A percentile compares a stretch with the other conserved stretches of the same genome.
Conservation (phyloP, 1,139 yeast species). For the Insectozyma bohioensis region DNA sequence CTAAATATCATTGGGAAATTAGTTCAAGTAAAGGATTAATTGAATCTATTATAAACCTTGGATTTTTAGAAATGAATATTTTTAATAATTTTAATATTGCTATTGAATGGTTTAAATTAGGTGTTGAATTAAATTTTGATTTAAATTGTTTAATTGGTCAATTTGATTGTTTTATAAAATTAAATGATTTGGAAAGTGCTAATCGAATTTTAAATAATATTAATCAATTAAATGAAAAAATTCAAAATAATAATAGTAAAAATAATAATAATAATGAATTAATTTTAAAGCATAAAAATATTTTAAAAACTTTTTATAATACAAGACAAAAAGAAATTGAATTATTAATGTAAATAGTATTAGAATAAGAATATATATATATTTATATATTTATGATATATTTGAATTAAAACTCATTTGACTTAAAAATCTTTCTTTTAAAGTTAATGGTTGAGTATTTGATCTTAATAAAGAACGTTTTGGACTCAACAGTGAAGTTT, state of each 20-base stretch:
- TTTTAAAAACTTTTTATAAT: constrained; percentile 30
- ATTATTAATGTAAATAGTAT: constrained; percentile 6
- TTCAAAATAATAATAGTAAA: constrained; percentile 6
- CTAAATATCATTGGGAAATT: constrained; percentile 70
- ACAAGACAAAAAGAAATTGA: constrained; percentile 25
- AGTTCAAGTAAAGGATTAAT: constrained; percentile 75
- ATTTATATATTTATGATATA: neutral
- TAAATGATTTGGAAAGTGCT: constrained; percentile 30
- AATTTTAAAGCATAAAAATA: too few species aligned
- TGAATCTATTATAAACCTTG: constrained; percentile 75
- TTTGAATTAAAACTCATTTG: constrained; percentile 17
- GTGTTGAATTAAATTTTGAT: constrained; percentile 60
- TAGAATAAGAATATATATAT: constrained; percentile 6
- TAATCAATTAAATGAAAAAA: constrained; percentile 23
- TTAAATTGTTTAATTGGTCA: constrained; percentile 70
- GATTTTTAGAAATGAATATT: constrained; percentile 72
- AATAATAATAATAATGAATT: constrained; percentile 27
- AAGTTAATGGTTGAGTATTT: constrained; percentile 34
- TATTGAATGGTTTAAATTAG: constrained; percentile 81
- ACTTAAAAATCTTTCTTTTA: constrained; percentile 34
- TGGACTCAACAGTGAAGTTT: constrained; percentile 1
- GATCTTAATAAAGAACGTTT: constrained; percentile 17
- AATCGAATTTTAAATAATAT: constrained; percentile 26
- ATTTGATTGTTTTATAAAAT: constrained; percentile 53
- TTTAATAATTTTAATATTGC: constrained; percentile 58